Evolutionary conservation across 768 basidiomycete genomes (phyloP), one percentile per base, ranked within the genome.

Genomic region (Pisolithus tinctorius): DNA sequence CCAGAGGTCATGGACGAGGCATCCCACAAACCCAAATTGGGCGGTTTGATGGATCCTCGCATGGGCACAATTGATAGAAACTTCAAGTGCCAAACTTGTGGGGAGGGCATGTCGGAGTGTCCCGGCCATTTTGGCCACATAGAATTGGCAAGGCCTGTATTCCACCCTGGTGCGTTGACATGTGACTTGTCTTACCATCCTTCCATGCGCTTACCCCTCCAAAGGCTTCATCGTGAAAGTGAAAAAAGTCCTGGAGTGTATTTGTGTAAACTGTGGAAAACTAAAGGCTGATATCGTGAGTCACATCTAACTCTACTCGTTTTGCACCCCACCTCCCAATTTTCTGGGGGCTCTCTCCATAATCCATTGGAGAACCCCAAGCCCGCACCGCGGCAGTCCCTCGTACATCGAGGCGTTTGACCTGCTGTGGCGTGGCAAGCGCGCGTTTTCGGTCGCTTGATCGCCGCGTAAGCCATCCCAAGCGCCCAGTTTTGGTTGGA

Each of bases 31-130:
- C 89, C 91, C 25, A 97, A 96, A 73, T 75, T 83, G 25, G 93
- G 93, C 45, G 96, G 96, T 43, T 74, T 99, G 64, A 95, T 95
- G 88, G 96, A 99, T 73, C 92, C 94, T 47, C 83, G 92, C 53
- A 92, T 98, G 88, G 96, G 96, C 37, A 99, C 93, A 27, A 95
- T 94, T 61, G 93, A 94, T 75, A 79, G 93, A 59, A 93, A 94
- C 68, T 94, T 95, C 74, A 98, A 98, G 75, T 99, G 96, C 68
- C 93, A 97, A 75, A 98, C 96, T 27, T 98, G 96, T 69, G 94
- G 93, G 58, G 96, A 99, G 78, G 95, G 94, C n/a, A 97, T 98
- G 94, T 86, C 93, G 16, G 96, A 98, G 68, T 99, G 96, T 74
- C 94, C 96, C 26, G 96, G 96, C 47, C 96, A 98, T 69, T 99